phyloP scores from a whole-genome alignment of 1,284 basidiomycete genomes.

The Ganoderma lingzhi region DNA sequence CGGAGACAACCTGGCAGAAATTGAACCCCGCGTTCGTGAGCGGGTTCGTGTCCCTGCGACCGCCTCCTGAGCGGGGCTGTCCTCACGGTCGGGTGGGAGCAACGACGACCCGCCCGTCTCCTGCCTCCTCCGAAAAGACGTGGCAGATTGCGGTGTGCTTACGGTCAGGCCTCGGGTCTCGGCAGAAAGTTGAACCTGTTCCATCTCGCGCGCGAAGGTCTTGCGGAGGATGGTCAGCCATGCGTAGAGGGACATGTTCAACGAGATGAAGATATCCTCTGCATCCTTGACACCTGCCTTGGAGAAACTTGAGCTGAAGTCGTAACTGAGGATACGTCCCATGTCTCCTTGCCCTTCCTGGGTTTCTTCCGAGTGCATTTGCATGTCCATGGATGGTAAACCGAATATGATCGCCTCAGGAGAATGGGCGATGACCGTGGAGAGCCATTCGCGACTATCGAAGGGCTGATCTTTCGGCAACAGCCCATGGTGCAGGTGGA shows the following conservation, averaged over 20 bases:
- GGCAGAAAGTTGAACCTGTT: constrained; percentile 68
- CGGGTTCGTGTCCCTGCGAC: constrained; percentile 16
- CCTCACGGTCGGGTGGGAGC: constrained; percentile 11
- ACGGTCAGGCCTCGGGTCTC: constrained; percentile 51
- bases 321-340: constrained; percentile 61
- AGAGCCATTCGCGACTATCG: constrained; percentile 63
- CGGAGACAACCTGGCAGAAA: constrained; percentile 26
- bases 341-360: constrained; percentile 40
- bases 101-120: constrained; percentile 18
- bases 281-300: constrained; percentile 58
- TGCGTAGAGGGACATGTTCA: constrained; percentile 81
- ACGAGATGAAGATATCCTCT: constrained; percentile 82
- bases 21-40: constrained; percentile 24
- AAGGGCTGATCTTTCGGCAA: constrained; percentile 48
- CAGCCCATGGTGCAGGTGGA: constrained; percentile 58
- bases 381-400: constrained; percentile 80
- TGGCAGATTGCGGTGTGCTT: constrained; percentile 15
- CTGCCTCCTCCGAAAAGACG: constrained; percentile 36
- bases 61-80: constrained; percentile 10
- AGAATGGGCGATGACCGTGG: constrained; percentile 61
- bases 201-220: constrained; percentile 77
- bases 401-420: constrained; percentile 78
- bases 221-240: constrained; percentile 82
- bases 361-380: constrained; percentile 75
- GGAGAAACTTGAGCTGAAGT: constrained; percentile 77